phyloP scores from a whole-genome alignment of 148 eudicot genomes.

The Cornus florida region DNA sequence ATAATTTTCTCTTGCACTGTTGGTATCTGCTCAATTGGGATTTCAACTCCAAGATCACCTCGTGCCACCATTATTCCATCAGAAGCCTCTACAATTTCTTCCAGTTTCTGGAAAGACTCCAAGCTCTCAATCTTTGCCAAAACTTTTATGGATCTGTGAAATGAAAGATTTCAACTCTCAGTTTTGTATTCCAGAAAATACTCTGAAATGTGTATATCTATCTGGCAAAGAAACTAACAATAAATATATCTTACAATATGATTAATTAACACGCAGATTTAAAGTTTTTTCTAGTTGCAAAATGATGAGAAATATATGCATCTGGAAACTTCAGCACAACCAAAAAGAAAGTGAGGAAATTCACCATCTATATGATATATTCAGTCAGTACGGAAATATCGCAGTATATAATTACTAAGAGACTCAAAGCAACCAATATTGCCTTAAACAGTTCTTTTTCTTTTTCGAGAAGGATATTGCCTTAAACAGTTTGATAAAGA shows the following conservation, averaged over 20 bases:
- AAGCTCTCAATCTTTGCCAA: conserved; percentile 54
- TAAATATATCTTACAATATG: neutral
- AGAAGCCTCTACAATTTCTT: conserved; percentile 50
- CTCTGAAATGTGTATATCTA: neutral
- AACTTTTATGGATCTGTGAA: conserved; percentile 35
- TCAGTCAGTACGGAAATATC: too few relatives aligned
- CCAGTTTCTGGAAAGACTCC: conserved; percentile 42
- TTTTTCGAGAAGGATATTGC: too few relatives aligned
- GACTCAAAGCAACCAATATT: too few relatives aligned
- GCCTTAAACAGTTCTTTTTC: too few relatives aligned
- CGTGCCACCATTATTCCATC: conserved; percentile 59
- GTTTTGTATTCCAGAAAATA: neutral
- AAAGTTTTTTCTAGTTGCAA: neutral
- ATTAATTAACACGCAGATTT: too few relatives aligned
- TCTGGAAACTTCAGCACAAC: neutral
- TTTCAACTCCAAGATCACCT: conserved; percentile 56
- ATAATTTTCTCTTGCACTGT: conserved; percentile 38
- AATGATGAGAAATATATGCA: neutral
- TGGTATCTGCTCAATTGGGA: conserved; percentile 57
- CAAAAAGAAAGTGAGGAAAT: neutral
- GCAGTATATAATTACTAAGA: too few relatives aligned
- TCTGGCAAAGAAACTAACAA: neutral
- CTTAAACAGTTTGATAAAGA: too few relatives aligned
- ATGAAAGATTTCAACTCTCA: neutral
- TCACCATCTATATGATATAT: neutral